Conservation (phyloP, 2,329 filamentous ascomycete genomes). For the Phaeophleospora eucalypticola region DNA sequence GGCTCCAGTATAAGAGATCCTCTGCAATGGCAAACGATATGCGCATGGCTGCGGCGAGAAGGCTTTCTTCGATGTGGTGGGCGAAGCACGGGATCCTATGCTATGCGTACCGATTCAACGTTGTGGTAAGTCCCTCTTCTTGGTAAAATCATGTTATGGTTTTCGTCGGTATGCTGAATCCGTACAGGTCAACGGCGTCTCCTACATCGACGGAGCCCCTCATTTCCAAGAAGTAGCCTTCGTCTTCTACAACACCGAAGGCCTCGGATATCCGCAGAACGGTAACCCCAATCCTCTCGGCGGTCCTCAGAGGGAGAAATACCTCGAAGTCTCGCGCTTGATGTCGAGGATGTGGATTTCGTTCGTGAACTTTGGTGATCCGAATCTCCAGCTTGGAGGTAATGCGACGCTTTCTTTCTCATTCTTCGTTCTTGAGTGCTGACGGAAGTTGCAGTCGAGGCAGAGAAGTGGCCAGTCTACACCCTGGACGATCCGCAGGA, state of each 20-base stretch:
- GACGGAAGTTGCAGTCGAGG: conserved; percentile 12
- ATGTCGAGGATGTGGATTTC: conserved; percentile 52
- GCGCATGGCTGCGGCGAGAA: conserved; percentile 16
- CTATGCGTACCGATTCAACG: conserved; percentile 46
- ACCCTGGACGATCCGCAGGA: conserved; percentile 40
- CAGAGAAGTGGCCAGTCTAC: conserved; percentile 45
- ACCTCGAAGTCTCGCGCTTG: conserved; percentile 41
- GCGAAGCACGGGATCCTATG: conserved; percentile 19
- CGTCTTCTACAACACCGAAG: conserved; percentile 52
- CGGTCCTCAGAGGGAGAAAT: conserved; percentile 32
- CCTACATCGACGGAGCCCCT: conserved; percentile 25
- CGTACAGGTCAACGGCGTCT: conserved; percentile 28
- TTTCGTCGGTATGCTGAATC: too few relatives aligned
- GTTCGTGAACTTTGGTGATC: conserved; percentile 47
- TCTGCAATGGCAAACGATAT: conserved; percentile 22
- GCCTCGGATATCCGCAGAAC: conserved; percentile 26
- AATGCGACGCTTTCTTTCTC: conserved; percentile 1
- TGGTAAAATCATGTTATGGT: conserved; percentile 24
- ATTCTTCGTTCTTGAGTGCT: conserved; percentile 9
- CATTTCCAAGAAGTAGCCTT: conserved; percentile 52
- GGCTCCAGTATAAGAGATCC: conserved; percentile 23
- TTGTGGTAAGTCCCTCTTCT: conserved; percentile 21
- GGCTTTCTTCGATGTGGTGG: conserved; percentile 21
- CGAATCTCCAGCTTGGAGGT: conserved; percentile 31
- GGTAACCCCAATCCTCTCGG: conserved; percentile 22